A percentile compares a stretch with the other conserved stretches of the same genome.
Conservation (phyloP, 371 early-diverging fungal species). For the Mortierella sp. region DNA sequence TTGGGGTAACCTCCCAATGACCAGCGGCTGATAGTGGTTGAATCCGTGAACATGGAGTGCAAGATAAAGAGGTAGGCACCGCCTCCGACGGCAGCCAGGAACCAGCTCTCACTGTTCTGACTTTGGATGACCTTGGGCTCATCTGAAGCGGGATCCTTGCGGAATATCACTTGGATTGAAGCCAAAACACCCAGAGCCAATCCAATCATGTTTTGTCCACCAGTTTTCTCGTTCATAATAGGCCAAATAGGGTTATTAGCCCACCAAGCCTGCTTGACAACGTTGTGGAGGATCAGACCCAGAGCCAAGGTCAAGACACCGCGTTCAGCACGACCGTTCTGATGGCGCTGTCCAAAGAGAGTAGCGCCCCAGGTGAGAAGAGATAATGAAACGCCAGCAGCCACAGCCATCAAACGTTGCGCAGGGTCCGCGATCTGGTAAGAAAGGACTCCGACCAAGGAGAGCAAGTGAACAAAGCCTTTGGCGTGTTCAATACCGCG, state of each 20-base stretch:
- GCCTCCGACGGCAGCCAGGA: conserved; percentile 68
- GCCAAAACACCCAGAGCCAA: conserved; percentile 71
- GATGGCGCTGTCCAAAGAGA: conserved; percentile 65
- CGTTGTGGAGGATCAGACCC: conserved; percentile 74
- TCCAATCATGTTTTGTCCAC: conserved; percentile 76
- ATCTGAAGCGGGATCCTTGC: conserved; percentile 50
- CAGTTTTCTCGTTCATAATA: conserved; percentile 77
- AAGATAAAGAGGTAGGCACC: conserved; percentile 76
- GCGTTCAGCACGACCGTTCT: conserved; percentile 67
- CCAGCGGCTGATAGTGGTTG: conserved; percentile 81
- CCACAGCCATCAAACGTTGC: conserved; percentile 68
- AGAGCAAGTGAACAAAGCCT: conserved; percentile 67
- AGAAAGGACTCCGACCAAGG: conserved; percentile 72
- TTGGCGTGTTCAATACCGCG: conserved; percentile 65
- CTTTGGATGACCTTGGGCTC: conserved; percentile 17
- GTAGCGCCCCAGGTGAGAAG: conserved; percentile 67
- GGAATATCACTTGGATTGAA: conserved; percentile 62
- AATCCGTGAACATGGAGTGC: conserved; percentile 81
- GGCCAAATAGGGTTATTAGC: conserved; percentile 87
- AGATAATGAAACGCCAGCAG: conserved; percentile 67
- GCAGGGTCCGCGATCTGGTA: conserved; percentile 68
- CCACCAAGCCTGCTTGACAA: conserved; percentile 79
- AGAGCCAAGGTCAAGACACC: conserved; percentile 72
- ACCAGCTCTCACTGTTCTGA: conserved; percentile 56
- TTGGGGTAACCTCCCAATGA: conserved; percentile 80